Percentiles rank a stretch among this genome's conserved stretches.
phyloP scores from a whole-genome alignment of 2,329 filamentous ascomycete genomes.

The Cadophora sp. region DNA sequence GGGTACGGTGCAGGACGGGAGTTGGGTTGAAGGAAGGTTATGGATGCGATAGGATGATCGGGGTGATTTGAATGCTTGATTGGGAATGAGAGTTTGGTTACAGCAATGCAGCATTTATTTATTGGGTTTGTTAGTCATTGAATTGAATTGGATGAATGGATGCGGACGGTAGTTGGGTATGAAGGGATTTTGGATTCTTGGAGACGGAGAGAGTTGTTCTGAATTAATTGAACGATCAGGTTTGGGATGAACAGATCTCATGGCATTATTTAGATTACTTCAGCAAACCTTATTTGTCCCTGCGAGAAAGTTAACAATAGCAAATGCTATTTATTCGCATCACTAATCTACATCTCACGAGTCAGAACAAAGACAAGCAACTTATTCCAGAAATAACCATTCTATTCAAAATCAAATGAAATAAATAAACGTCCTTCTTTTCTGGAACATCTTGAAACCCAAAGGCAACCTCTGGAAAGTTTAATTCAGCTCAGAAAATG shows the following conservation, averaged over 20 bases:
- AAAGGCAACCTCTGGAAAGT: neutral
- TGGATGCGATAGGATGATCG: neutral
- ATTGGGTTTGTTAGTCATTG: no score
- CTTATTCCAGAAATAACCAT: no score
- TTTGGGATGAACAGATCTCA: constrained; percentile 12
- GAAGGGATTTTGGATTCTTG: neutral
- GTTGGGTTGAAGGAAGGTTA: neutral
- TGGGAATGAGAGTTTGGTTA: neutral
- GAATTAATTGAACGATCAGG: neutral
- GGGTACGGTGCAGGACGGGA: no score
- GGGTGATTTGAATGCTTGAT: neutral
- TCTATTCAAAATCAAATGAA: neutral
- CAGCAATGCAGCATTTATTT: no score
- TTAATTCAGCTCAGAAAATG: neutral
- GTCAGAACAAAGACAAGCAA: neutral
- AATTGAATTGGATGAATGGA: no score
- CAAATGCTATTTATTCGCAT: neutral
- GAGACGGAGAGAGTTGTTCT: neutral
- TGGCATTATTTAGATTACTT: neutral
- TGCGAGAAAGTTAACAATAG: neutral
- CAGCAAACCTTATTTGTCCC: neutral
- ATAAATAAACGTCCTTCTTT: neutral
- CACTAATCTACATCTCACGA: neutral
- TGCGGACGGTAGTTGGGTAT: no score
- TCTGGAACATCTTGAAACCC: constrained; percentile 11